A percentile compares a stretch with the other conserved stretches of the same genome.
These are phyloP conservation scores for Papiliotrema nemorosa DNA, from an alignment of 1,284 basidiomycete species.

Conservation along the genomic window DNA sequence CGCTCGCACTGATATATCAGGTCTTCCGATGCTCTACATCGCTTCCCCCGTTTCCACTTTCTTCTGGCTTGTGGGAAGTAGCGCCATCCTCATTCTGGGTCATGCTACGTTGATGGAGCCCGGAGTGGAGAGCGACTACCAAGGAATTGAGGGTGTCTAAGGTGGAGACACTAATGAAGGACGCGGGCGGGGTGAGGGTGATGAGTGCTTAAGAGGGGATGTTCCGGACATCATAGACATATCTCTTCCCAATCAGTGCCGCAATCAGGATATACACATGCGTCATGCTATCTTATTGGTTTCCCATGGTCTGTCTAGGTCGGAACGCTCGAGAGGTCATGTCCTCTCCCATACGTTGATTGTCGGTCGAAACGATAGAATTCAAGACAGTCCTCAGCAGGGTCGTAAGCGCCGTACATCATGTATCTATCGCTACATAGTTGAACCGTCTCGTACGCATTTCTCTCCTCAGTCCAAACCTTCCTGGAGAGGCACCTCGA, in stretches of 20 bases:
- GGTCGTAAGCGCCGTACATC: background rate
- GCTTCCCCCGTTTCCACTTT: slow-evolving; percentile 47
- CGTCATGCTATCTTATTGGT: too few species aligned
- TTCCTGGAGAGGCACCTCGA: slow-evolving; percentile 1
- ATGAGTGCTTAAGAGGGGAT: too few species aligned
- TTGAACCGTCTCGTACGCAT: too few species aligned
- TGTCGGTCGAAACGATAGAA: too few species aligned
- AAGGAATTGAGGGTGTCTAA: slow-evolving; percentile 25
- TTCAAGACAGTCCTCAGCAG: too few species aligned
- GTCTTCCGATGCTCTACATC: slow-evolving; percentile 44
- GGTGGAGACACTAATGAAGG: background rate
- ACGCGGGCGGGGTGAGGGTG: background rate
- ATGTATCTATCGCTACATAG: too few species aligned
- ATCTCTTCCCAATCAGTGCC: too few species aligned
- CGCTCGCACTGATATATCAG: slow-evolving; percentile 5
- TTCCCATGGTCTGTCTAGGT: too few species aligned
- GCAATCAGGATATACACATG: too few species aligned
- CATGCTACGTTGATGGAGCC: slow-evolving; percentile 58
- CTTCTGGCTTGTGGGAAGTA: slow-evolving; percentile 48
- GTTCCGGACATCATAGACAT: too few species aligned
- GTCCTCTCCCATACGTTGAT: too few species aligned
- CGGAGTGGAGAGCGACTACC: slow-evolving; percentile 49
- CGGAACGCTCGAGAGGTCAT: too few species aligned
- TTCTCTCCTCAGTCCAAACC: background rate
- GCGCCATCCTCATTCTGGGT: slow-evolving; percentile 50